Evolutionary conservation across 2,329 filamentous ascomycete species (phyloP).

Genomic region (Fusarium dimerum): DNA sequence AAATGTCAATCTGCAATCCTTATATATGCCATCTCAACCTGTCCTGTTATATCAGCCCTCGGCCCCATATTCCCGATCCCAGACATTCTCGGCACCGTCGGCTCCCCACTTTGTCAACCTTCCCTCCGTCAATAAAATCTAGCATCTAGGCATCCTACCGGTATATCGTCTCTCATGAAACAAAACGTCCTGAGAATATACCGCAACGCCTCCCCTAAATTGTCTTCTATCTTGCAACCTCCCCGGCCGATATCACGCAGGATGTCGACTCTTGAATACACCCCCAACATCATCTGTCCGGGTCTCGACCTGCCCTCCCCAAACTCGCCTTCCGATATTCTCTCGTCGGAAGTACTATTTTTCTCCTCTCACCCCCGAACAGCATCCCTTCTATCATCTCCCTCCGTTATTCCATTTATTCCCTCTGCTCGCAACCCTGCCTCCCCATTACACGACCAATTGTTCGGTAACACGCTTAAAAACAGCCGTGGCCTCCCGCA

Average conservation of each 20-base stretch:
- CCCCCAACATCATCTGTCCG: constrained; percentile 33
- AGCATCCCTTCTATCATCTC: constrained; percentile 29
- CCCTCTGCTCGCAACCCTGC: constrained; percentile 36
- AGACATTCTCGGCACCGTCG: constrained; percentile 1
- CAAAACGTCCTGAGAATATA: too few species aligned
- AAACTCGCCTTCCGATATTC: constrained; percentile 27
- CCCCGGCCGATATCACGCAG: constrained; percentile 9
- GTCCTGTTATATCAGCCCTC: not conserved
- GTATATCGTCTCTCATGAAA: too few species aligned
- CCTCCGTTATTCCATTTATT: constrained; percentile 34
- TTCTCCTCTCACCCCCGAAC: constrained; percentile 41
- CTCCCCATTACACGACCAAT: constrained; percentile 32
- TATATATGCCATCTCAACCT: not conserved
- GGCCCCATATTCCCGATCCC: not conserved
- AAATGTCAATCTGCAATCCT: too few species aligned
- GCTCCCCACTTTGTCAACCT: not conserved
- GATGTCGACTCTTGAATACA: constrained; percentile 19
- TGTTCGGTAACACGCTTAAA: constrained; percentile 37
- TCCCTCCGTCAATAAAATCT: not conserved
- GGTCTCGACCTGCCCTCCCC: constrained; percentile 31
- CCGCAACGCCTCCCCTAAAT: too few species aligned
- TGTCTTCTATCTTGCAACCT: too few species aligned
- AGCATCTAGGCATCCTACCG: too few species aligned
- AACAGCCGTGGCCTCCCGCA: constrained; percentile 30
- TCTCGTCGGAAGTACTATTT: constrained; percentile 30